phyloP scores from a whole-genome alignment of 352 stramenopile species.

The Pythium scleroteichum region DNA sequence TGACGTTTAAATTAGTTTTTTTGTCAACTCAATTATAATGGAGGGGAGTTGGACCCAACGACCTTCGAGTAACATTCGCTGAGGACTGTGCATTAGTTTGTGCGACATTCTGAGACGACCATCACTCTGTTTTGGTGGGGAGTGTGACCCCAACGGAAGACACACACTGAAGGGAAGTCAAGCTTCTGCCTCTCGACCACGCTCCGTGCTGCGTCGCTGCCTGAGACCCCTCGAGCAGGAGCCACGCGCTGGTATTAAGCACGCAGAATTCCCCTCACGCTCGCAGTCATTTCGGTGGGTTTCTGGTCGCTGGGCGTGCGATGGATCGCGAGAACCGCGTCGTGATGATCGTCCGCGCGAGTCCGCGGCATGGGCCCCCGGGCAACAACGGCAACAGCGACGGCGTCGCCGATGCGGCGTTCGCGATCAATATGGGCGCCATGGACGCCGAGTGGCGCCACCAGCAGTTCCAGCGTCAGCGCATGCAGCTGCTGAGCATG shows the following conservation, averaged over 20 bases:
- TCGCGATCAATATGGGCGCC: slow-evolving; percentile 51
- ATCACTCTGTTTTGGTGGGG: slow-evolving; percentile 17
- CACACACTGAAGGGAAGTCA: slow-evolving; percentile 1
- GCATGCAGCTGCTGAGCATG: slow-evolving; percentile 87
- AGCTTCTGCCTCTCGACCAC: too few relatives aligned
- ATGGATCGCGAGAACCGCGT: slow-evolving; percentile 48
- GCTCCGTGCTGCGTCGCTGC: neutral
- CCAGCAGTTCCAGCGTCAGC: slow-evolving; percentile 87
- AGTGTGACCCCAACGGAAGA: slow-evolving; percentile 11
- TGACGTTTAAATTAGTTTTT: too few relatives aligned
- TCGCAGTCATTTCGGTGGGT: neutral
- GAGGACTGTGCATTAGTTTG: slow-evolving; percentile 1
- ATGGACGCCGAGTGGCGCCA: slow-evolving; percentile 83
- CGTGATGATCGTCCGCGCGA: slow-evolving; percentile 79
- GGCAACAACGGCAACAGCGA: slow-evolving; percentile 25
- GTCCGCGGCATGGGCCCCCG: slow-evolving; percentile 40
- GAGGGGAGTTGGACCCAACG: neutral
- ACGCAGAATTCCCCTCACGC: neutral
- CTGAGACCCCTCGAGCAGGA: neutral
- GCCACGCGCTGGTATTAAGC: neutral
- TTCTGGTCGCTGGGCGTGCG: neutral
- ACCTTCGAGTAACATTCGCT: slow-evolving; percentile 17
- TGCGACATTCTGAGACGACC: slow-evolving; percentile 22
- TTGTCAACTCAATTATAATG: slow-evolving; percentile 1
- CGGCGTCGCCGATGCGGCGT: slow-evolving; percentile 24